These are phyloP conservation scores for Neofusicoccum laricinum DNA, from an alignment of 2,329 filamentous ascomycete genomes.

Conservation along the genomic window DNA sequence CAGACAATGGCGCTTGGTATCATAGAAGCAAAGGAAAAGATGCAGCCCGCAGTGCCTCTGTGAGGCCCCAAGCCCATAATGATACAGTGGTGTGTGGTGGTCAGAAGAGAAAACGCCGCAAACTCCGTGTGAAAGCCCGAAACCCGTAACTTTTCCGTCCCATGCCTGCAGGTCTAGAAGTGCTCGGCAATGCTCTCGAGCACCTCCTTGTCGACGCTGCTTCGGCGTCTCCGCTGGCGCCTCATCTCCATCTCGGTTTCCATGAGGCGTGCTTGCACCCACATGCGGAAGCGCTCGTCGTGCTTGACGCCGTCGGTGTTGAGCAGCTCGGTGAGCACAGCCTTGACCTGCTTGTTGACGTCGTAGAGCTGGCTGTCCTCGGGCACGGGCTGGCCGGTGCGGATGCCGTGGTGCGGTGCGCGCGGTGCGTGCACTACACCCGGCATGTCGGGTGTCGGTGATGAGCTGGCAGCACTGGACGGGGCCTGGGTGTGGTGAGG, in stretches of 20 bases:
- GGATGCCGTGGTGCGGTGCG: conserved; percentile 17
- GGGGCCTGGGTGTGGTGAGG: conserved; percentile 9
- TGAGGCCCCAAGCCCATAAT: conserved; percentile 2
- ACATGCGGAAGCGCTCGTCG: conserved; percentile 45
- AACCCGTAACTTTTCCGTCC: background rate
- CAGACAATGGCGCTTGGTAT: conserved; percentile 10
- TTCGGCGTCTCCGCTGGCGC: conserved; percentile 39
- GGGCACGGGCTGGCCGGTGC: conserved; percentile 8
- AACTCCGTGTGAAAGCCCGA: background rate
- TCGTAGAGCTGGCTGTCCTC: conserved; percentile 42
- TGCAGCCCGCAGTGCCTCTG: conserved; percentile 2
- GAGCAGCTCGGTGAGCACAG: conserved; percentile 52
- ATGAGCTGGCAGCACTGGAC: conserved; percentile 1
- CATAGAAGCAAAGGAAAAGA: background rate
- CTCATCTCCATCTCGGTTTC: conserved; percentile 52
- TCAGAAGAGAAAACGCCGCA: background rate
- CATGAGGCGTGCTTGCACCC: conserved; percentile 54
- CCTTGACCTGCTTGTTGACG: conserved; percentile 54
- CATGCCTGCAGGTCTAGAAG: conserved; percentile 16
- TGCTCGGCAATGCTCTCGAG: conserved; percentile 35
- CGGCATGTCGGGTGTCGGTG: conserved; percentile 7
- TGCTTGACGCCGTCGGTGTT: conserved; percentile 51
- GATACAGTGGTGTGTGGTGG: background rate
- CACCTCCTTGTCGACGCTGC: conserved; percentile 33
- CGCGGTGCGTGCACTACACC: conserved; percentile 1